Evolutionary conservation across 345 rosid genomes (phyloP).

Genomic region (Eucalyptus victrix): DNA sequence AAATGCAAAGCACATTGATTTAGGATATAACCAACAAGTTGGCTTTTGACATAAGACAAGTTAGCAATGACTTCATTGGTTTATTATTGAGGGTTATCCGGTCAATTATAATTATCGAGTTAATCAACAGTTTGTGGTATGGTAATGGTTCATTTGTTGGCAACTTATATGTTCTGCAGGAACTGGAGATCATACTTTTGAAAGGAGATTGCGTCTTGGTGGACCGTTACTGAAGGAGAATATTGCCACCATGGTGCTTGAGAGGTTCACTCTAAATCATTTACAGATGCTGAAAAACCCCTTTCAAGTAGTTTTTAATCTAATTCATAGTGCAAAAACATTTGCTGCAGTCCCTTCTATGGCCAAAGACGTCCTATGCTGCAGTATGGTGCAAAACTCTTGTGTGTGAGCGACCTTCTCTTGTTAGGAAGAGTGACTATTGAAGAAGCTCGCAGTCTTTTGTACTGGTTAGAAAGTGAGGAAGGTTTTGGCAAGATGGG

Average conservation of each 20-base stretch:
- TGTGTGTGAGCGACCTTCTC: constrained; percentile 95
- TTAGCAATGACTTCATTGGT: not conserved
- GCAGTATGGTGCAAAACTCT: constrained; percentile 79
- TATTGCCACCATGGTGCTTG: constrained; percentile 94
- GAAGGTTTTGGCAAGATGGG: constrained; percentile 96
- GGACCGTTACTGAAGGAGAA: constrained; percentile 84
- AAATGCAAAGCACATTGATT: not conserved
- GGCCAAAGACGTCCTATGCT: constrained; percentile 87
- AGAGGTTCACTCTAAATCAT: constrained; percentile 45
- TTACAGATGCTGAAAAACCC: not conserved
- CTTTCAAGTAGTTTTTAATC: not conserved
- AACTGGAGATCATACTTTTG: constrained; percentile 92
- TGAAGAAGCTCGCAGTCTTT: constrained; percentile 86
- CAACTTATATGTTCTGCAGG: constrained; percentile 32
- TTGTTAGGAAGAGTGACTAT: constrained; percentile 89
- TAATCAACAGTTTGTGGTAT: not conserved
- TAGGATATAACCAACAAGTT: not conserved
- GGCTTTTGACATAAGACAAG: not conserved
- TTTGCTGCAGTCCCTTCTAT: constrained; percentile 81
- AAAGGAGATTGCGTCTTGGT: constrained; percentile 84
- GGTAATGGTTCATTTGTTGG: not conserved
- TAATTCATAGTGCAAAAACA: not conserved
- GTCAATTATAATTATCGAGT: not conserved
- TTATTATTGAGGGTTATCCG: not conserved
- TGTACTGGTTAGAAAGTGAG: constrained; percentile 78